A percentile compares a stretch with the other conserved stretches of the same genome.
Conservation (phyloP, 2,329 filamentous ascomycete species). For the Nemania serpens region DNA sequence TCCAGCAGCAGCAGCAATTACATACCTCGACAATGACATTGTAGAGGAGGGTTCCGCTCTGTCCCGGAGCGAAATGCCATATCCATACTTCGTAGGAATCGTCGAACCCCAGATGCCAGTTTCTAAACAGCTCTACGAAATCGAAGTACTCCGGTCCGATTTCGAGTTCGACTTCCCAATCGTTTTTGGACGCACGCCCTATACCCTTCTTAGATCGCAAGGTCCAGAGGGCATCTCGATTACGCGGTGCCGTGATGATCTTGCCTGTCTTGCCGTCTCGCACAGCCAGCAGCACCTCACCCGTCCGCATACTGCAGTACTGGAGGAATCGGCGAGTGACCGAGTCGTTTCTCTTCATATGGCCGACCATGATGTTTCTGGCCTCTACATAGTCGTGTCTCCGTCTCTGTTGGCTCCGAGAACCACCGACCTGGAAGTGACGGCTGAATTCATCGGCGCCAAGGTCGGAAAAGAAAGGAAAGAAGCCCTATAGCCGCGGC, state of each 20-base stretch:
- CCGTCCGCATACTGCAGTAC: constrained; percentile 38
- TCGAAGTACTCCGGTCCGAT: constrained; percentile 36
- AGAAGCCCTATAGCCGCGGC: constrained; percentile 31
- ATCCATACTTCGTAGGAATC: constrained; percentile 41
- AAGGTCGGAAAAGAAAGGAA: constrained; percentile 37
- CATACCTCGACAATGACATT: constrained; percentile 31
- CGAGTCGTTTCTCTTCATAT: constrained; percentile 43
- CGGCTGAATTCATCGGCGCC: constrained; percentile 31
- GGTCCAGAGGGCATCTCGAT: constrained; percentile 35
- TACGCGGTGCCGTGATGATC: constrained; percentile 34
- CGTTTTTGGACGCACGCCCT: constrained; percentile 35
- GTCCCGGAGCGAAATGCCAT: constrained; percentile 38
- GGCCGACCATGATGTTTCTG: constrained; percentile 40
- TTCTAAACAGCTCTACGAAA: constrained; percentile 30
- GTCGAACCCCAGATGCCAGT: constrained; percentile 38
- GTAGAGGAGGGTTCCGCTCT: constrained; percentile 28
- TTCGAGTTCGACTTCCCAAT: constrained; percentile 32
- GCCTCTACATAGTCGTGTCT: constrained; percentile 36
- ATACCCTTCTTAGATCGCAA: constrained; percentile 33
- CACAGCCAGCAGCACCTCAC: constrained; percentile 37
- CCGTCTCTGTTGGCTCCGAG: constrained; percentile 32
- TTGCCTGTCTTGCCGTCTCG: constrained; percentile 40
- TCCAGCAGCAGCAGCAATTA: background rate
- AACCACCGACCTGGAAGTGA: constrained; percentile 32
- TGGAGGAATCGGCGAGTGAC: constrained; percentile 41